Percentiles rank a stretch among this genome's conserved stretches.
phyloP scores from a whole-genome alignment of 345 rosid species.

The thale cress (Arabidopsis thaliana) region DNA sequence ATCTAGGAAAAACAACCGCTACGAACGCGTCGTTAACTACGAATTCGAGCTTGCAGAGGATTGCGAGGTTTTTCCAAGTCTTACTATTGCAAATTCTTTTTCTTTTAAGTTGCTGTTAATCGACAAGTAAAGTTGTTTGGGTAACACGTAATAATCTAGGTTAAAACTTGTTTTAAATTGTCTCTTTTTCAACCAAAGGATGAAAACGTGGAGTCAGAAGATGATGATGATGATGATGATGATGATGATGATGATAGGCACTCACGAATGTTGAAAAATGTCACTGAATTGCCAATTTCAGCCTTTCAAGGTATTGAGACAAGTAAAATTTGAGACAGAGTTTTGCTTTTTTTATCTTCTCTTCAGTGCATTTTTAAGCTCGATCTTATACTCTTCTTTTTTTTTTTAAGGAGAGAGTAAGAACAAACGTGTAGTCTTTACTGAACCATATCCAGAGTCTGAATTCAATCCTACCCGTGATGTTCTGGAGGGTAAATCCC shows the following conservation, averaged over 20 bases:
- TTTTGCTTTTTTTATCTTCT: conserved; percentile 9
- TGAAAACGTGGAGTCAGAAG: conserved; percentile 67
- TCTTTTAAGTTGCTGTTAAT: no score
- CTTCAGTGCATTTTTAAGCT: conserved; percentile 8
- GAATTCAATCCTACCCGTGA: conserved; percentile 86
- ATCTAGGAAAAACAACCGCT: conserved; percentile 74
- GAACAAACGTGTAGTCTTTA: conserved; percentile 52
- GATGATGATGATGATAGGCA: conserved; percentile 58
- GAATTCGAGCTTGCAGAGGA: conserved; percentile 69
- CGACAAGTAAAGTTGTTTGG: not conserved
- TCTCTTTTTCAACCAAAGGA: conserved; percentile 37
- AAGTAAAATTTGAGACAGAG: not conserved
- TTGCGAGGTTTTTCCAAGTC: conserved; percentile 53
- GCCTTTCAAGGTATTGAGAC: conserved; percentile 66
- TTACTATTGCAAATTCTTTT: not conserved
- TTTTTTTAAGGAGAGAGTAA: conserved; percentile 58
- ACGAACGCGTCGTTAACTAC: conserved; percentile 65
- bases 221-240: conserved; percentile 52
- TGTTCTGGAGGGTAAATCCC: conserved; percentile 69
- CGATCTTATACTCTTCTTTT: not conserved
- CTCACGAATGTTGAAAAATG: conserved; percentile 70
- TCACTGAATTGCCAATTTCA: conserved; percentile 78
- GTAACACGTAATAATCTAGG: not conserved
- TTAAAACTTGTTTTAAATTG: not conserved
- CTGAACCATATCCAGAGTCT: conserved; percentile 82